Base-by-base conservation (phyloP, 441 rosid genomes). In the Adansonia rubrostipa region DNA sequence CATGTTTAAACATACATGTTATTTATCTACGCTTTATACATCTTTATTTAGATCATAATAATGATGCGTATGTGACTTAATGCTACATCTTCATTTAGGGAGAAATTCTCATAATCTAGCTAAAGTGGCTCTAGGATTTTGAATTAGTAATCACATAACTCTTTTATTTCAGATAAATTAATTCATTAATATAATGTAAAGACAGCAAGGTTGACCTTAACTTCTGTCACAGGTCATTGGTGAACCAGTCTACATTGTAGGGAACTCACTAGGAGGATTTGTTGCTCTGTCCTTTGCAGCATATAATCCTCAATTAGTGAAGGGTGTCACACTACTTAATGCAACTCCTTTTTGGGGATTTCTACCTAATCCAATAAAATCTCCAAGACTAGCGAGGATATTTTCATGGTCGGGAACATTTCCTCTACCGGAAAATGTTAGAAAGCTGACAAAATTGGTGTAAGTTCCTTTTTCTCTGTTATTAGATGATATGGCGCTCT, bases 271-370 rank as follows among this genome's bases (percentile, higher is more conserved):
- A 11, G 99, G 98, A 86, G 99, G 99, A 78, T 93, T 83, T 62
- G 96, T 93, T 33, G 94, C 97, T 8, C 81, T 93, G 40, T 91
- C 89, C 87, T 90, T 93, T 73, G 94, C 99, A 33, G 99, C 99
- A 82, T 77, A 83, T 75, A 78, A 89, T 81, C 97, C 97, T 66
- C 86, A 92, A 19, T 81, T 93, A 81, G 98, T 95, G 82, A 92
- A 92, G 79, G 99, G 99, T 74, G 88, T 93, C 61, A 92, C 97
- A 0, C 82, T 93, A 85, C 95, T 95, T 20, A 95, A 95, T 71
- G 98, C 99, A 9, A 93, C 99, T 63, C 98, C 97, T n/a, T 93
- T 93, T 75, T 92, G 98, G 99, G 99, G 98, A 48, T 90, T 95
- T 82, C 88, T 91, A 28, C 97, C 99, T 13, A 95, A 93, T 86